These are phyloP conservation scores for Castanea crenata DNA, from an alignment of 306 rosid genomes.

Conservation along the genomic window DNA sequence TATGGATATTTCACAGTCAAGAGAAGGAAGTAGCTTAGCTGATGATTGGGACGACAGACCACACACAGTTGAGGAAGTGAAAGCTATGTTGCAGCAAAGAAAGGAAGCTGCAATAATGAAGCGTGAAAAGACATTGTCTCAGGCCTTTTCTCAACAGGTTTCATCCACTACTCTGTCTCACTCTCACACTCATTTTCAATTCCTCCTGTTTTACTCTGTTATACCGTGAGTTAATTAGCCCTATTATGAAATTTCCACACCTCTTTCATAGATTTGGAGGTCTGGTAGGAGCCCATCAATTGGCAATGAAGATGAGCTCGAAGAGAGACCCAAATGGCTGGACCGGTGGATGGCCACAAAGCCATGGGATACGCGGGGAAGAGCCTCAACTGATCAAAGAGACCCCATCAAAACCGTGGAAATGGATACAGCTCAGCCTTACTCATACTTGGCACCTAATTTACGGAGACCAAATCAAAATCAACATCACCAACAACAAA, in stretches of 20 bases:
- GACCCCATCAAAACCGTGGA: slow-evolving; percentile 79
- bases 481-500: slow-evolving; percentile 59
- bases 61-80: slow-evolving; percentile 88
- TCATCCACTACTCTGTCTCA: not conserved
- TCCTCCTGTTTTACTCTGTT: not conserved
- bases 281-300: slow-evolving; percentile 69
- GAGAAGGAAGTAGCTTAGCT: slow-evolving; percentile 82
- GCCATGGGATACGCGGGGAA: slow-evolving; percentile 83
- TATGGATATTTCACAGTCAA: slow-evolving; percentile 40
- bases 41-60: slow-evolving; percentile 93
- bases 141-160: slow-evolving; percentile 88
- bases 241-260: not conserved
- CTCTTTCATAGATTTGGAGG: slow-evolving; percentile 56
- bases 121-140: slow-evolving; percentile 73
- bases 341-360: slow-evolving; percentile 81
- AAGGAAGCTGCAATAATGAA: slow-evolving; percentile 73
- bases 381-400: slow-evolving; percentile 90
- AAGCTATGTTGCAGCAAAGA: slow-evolving; percentile 86
- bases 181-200: not conserved
- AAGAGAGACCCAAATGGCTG: slow-evolving; percentile 74
- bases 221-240: slow-evolving; percentile 19
- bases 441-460: slow-evolving; percentile 56
- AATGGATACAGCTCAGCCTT: slow-evolving; percentile 88
- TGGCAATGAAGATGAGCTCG: slow-evolving; percentile 77
- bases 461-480: slow-evolving; percentile 67